phyloP scores from a whole-genome alignment of 169 alveolate genomes.

The Eimeria zaria region DNA sequence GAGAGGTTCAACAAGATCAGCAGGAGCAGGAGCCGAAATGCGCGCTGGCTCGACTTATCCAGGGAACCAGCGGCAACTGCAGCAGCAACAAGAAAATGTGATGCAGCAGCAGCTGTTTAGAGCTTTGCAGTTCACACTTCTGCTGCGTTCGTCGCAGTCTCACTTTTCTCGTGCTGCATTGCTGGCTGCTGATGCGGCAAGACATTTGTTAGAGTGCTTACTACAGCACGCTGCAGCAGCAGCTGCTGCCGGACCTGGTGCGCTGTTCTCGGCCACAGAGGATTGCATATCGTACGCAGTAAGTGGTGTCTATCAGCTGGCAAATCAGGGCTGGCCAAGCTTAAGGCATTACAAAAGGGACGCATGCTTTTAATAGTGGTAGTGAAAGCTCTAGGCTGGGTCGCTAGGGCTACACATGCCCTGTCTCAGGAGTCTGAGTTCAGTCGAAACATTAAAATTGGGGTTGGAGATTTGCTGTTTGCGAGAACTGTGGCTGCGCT shows the following conservation, averaged over 20 bases:
- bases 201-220: conserved; percentile 29
- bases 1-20: neutral
- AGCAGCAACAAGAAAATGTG: conserved; percentile 14
- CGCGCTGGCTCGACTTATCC: neutral
- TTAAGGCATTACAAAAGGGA: neutral
- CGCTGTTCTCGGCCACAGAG: conserved; percentile 25
- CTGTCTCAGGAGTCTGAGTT: neutral
- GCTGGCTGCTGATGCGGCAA: conserved; percentile 59
- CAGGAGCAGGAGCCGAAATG: neutral
- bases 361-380: neutral
- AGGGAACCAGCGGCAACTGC: neutral
- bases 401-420: neutral
- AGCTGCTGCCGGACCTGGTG: conserved; percentile 36
- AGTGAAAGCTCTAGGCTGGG: neutral
- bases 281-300: conserved; percentile 40
- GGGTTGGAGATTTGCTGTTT: neutral
- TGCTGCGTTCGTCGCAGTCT: conserved; percentile 27
- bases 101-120: conserved; percentile 49
- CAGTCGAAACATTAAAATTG: neutral
- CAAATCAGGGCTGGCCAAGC: neutral
- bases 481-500: neutral
- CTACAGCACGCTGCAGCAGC: conserved; percentile 59
- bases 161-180: neutral
- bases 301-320: neutral
- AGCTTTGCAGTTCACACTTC: conserved; percentile 37